Evolutionary conservation across 1,139 yeast species (phyloP), one percentile per base, ranked within the genome.

Genomic region (Geotrichum histeridarum): DNA sequence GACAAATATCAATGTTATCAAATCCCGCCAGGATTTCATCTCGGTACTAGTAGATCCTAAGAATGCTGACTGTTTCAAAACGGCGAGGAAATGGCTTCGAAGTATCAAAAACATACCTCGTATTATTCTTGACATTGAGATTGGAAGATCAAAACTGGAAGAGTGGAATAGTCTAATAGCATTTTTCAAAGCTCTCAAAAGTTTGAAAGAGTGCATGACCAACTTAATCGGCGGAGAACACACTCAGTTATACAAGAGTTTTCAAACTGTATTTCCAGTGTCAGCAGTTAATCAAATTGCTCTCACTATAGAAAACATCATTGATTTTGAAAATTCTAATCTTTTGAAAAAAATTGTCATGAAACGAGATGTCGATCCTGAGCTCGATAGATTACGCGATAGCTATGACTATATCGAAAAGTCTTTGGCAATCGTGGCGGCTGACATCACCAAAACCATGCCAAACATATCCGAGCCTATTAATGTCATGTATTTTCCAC

Each of bases 401-500:
- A 63, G 63, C 9, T 76, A 75, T 57, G 67, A 70, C 44, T 63
- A 69, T n/a, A 57, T 77, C 42, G 80, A 77, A 55, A 55, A 51
- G 0, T 61, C 69, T 2, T 59, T 76, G 12, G 57, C 64, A 2
- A 56, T 63, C 1, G 63, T 65, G 2, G 72, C 77, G 0, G 43
- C 46, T 17, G 56, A 59, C 1, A 54, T 66, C 6, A 50, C 61
- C 0, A 51, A 51, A 1, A 58, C 58, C 4, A 44, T 64, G 1
- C 64, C 61, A 1, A 37, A 43, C 5, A 53, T 59, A 11, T 48
- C 54, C 4, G 47, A 48, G 4, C 55, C 54, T 17, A 50, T 73
- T 4, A 74, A 73, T 55, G 72, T 72, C 1, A 70, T 73, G 1
- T 77, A 77, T 57, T 73, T 77, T 30, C 78, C 78, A 7, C 78